A percentile compares a stretch with the other conserved stretches of the same genome.
phyloP scores from a whole-genome alignment of 1,284 basidiomycete species.

The Malassezia vespertilionis region DNA sequence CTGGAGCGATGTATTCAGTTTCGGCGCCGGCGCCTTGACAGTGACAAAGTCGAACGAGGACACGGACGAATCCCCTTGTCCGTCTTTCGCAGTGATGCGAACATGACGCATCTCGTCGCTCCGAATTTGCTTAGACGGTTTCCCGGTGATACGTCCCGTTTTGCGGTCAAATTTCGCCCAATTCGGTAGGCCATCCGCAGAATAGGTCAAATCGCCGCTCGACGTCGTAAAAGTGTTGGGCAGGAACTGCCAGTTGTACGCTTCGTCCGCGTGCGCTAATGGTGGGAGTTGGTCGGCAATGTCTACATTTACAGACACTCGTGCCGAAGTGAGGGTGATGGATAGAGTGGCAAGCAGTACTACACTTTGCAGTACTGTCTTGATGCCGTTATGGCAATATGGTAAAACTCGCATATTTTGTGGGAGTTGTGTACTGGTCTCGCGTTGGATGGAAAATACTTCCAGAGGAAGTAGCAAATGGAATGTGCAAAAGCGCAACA shows the following conservation, averaged over 20 bases:
- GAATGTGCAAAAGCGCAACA: too few species aligned
- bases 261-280: conserved; percentile 13
- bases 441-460: too few species aligned
- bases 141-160: conserved; percentile 4
- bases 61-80: neutral
- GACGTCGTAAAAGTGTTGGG: conserved; percentile 3
- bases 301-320: conserved; percentile 6
- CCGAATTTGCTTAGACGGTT: neutral
- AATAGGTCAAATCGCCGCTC: neutral
- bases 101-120: conserved; percentile 4
- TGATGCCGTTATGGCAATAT: too few species aligned
- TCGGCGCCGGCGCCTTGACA: conserved; percentile 26
- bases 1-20: conserved; percentile 27
- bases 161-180: conserved; percentile 12
- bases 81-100: conserved; percentile 8
- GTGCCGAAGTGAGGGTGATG: too few species aligned
- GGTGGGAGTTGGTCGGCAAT: conserved; percentile 16
- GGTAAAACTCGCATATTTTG: too few species aligned
- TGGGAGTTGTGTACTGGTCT: too few species aligned
- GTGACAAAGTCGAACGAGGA: conserved; percentile 26
- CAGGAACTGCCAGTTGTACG: conserved; percentile 16
- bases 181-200: conserved; percentile 8
- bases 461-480: too few species aligned
- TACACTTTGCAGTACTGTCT: too few species aligned
- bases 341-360: too few species aligned